phyloP scores from a whole-genome alignment of 2,329 filamentous ascomycete species.

The Moelleriella libera region DNA sequence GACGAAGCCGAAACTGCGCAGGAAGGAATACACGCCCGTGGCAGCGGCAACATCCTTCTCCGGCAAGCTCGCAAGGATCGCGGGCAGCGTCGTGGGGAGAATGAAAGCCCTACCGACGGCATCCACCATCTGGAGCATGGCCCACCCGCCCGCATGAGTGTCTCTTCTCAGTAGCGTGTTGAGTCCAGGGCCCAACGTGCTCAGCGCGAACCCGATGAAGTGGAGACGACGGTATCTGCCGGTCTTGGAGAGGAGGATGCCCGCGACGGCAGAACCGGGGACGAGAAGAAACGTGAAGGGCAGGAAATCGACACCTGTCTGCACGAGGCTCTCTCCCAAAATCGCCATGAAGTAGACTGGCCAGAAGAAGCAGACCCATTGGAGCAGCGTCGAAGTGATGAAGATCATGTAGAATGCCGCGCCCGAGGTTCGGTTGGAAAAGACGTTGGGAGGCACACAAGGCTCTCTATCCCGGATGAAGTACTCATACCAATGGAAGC shows the following conservation, averaged over 20 bases:
- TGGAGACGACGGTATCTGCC: constrained; percentile 16
- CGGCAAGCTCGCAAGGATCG: constrained; percentile 23
- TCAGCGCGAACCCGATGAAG: constrained; percentile 10
- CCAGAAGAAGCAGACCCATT: constrained; percentile 20
- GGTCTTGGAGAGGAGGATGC: constrained; percentile 11
- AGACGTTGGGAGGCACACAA: constrained; percentile 23
- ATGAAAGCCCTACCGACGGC: constrained; percentile 5
- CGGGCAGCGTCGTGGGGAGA: constrained; percentile 25
- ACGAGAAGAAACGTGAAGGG: constrained; percentile 3
- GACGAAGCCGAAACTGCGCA: constrained; percentile 29
- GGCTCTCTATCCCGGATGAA: background rate
- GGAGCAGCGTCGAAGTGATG: constrained; percentile 1
- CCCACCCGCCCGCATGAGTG: background rate
- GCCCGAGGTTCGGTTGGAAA: constrained; percentile 23
- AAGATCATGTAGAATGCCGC: constrained; percentile 3
- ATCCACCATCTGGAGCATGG: background rate
- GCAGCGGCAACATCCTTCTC: constrained; percentile 23
- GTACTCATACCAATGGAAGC: constrained; percentile 5
- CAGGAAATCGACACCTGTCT: background rate
- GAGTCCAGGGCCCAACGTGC: background rate
- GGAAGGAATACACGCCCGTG: constrained; percentile 27
- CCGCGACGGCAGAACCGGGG: constrained; percentile 9
- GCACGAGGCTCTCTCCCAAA: constrained; percentile 8
- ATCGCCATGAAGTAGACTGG: constrained; percentile 29
- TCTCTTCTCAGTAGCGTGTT: background rate